phyloP scores from a whole-genome alignment of 1,139 yeast genomes.

The Yamadazyma dendronema region DNA sequence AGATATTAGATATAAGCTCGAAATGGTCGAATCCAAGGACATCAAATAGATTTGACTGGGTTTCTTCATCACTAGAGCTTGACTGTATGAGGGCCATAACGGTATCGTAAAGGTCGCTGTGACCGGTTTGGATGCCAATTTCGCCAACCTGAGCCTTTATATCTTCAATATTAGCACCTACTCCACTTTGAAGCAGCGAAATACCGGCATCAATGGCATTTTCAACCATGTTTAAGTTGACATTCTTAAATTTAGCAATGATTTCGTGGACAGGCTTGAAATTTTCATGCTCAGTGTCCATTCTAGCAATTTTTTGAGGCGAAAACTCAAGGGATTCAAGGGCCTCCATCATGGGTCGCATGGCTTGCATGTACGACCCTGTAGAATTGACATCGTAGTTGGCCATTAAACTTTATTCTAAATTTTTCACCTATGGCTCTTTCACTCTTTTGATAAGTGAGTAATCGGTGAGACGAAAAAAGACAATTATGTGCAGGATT shows the following conservation, averaged over 20 bases:
- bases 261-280: constrained; percentile 28
- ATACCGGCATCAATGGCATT: constrained; percentile 12
- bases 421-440: constrained; percentile 1
- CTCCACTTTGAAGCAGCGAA: background rate
- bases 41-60: constrained; percentile 71
- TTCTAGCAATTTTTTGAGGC: constrained; percentile 25
- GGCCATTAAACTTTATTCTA: constrained; percentile 11
- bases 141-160: background rate
- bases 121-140: background rate
- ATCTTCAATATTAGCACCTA: constrained; percentile 17
- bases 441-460: background rate
- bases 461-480: background rate
- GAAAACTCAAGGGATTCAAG: constrained; percentile 30
- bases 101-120: constrained; percentile 22
- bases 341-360: constrained; percentile 60
- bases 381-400: constrained; percentile 57
- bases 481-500: background rate
- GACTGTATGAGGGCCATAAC: constrained; percentile 25
- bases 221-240: constrained; percentile 33
- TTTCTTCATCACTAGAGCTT: constrained; percentile 52
- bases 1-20: constrained; percentile 67
- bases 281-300: constrained; percentile 33
- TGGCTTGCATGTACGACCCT: constrained; percentile 74
- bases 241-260: constrained; percentile 27
- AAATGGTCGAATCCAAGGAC: constrained; percentile 82